Evolutionary conservation across 768 basidiomycete genomes (phyloP).

Genomic region (Tubosaeta sp.): DNA sequence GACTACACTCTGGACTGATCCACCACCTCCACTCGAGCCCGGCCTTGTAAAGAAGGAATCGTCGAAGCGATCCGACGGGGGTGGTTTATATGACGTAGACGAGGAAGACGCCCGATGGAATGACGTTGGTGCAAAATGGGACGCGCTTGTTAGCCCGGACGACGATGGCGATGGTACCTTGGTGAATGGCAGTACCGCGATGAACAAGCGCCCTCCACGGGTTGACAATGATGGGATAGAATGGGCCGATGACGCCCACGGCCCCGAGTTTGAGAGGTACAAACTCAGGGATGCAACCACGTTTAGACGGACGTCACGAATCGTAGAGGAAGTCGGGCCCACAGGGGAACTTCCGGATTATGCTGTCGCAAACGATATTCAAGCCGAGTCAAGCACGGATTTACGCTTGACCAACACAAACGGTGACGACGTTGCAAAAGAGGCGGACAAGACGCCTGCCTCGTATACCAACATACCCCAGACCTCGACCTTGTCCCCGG

Average conservation of each 20-base stretch:
- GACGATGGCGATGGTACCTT: slow-evolving; percentile 24
- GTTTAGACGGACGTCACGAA: slow-evolving; percentile 21
- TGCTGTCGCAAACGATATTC: background rate
- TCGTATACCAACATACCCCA: slow-evolving; percentile 4
- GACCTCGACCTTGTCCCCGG: background rate
- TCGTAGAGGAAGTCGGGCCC: slow-evolving; percentile 40
- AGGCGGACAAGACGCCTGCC: slow-evolving; percentile 6
- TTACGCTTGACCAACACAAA: background rate
- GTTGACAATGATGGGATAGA: slow-evolving; percentile 38
- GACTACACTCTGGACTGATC: slow-evolving; percentile 62
- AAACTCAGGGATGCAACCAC: slow-evolving; percentile 9
- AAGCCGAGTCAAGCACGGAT: background rate
- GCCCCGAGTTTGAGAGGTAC: slow-evolving; percentile 27
- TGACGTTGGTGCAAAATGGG: slow-evolving; percentile 53
- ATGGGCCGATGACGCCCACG: slow-evolving; percentile 50
- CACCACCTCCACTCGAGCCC: slow-evolving; percentile 52
- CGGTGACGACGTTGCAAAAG: background rate
- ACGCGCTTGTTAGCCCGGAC: slow-evolving; percentile 36
- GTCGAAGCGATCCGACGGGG: slow-evolving; percentile 6
- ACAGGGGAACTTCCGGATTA: slow-evolving; percentile 39
- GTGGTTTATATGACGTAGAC: slow-evolving; percentile 17
- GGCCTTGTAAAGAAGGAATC: slow-evolving; percentile 53
- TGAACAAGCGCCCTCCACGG: background rate
- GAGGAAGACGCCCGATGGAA: slow-evolving; percentile 41
- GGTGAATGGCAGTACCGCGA: background rate